Evolutionary conservation across 2,329 filamentous ascomycete genomes (phyloP).

Genomic region (Chaetomiaceae sp.): DNA sequence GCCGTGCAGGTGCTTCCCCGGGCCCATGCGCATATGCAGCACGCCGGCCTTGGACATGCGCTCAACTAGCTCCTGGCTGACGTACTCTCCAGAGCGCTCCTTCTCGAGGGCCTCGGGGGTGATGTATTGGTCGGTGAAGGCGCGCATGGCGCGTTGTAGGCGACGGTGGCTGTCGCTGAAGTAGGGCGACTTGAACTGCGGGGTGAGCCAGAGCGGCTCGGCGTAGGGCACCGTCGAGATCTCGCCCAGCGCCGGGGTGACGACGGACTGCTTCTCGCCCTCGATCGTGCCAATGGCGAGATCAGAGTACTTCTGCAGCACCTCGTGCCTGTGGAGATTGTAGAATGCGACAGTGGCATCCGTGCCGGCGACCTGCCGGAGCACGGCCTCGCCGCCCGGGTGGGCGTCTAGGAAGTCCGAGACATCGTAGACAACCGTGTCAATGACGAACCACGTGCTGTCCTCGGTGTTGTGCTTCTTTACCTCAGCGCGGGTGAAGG

Average conservation of each 20-base stretch:
- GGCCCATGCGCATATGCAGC: constrained; percentile 77
- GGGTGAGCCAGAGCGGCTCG: constrained; percentile 77
- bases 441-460: constrained; percentile 78
- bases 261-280: constrained; percentile 70
- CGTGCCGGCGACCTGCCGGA: constrained; percentile 73
- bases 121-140: constrained; percentile 68
- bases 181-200: constrained; percentile 73
- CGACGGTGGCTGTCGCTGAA: constrained; percentile 69
- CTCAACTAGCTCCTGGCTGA: constrained; percentile 69
- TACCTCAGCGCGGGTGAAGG: constrained; percentile 61
- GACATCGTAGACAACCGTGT: constrained; percentile 82
- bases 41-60: constrained; percentile 70
- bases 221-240: constrained; percentile 76
- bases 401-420: constrained; percentile 82
- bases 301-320: constrained; percentile 72
- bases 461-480: constrained; percentile 72
- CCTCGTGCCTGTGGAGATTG: constrained; percentile 87
- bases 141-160: constrained; percentile 64
- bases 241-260: constrained; percentile 65
- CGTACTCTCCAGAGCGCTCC: constrained; percentile 68
- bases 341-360: constrained; percentile 84
- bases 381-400: constrained; percentile 74
- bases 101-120: constrained; percentile 71
- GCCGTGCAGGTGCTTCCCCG: constrained; percentile 75
- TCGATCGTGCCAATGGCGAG: constrained; percentile 72